Conservation (phyloP, 768 basidiomycete species). For the Harrya chromipes region DNA sequence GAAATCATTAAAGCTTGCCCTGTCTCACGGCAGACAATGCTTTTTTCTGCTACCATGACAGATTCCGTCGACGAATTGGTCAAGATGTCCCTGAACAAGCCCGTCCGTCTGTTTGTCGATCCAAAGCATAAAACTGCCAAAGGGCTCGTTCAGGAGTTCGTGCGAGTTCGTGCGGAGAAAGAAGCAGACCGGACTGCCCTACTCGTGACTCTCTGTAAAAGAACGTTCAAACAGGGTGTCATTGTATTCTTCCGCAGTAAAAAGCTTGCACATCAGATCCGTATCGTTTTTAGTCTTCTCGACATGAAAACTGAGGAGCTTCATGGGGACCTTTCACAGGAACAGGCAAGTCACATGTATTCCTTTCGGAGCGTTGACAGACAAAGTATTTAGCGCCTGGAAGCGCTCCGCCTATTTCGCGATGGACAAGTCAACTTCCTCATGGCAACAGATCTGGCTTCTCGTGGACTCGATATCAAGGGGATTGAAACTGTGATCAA, state of each 20-base stretch:
- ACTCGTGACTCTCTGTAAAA: conserved; percentile 79
- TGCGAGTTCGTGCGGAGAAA: conserved; percentile 80
- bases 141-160: conserved; percentile 90
- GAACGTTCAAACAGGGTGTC: conserved; percentile 78
- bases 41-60: conserved; percentile 99
- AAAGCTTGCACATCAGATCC: conserved; percentile 95
- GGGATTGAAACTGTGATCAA: conserved; percentile 98
- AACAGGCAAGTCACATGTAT: conserved; percentile 59
- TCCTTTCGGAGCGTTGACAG: conserved; percentile 1
- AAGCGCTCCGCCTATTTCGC: conserved; percentile 82
- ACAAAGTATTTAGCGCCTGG: conserved; percentile 60
- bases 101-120: conserved; percentile 93
- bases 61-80: conserved; percentile 94
- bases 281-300: conserved; percentile 86
- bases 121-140: conserved; percentile 85
- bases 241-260: conserved; percentile 97
- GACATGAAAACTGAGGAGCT: conserved; percentile 89
- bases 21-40: conserved; percentile 88
- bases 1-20: conserved; percentile 95
- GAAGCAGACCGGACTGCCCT: conserved; percentile 75
- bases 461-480: conserved; percentile 95
- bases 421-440: conserved; percentile 87
- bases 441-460: conserved; percentile 95
- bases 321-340: conserved; percentile 94
- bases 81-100: conserved; percentile 87